Base-by-base conservation (phyloP, 1,284 basidiomycete genomes). In the Cutaneotrichosporon mucoides region DNA sequence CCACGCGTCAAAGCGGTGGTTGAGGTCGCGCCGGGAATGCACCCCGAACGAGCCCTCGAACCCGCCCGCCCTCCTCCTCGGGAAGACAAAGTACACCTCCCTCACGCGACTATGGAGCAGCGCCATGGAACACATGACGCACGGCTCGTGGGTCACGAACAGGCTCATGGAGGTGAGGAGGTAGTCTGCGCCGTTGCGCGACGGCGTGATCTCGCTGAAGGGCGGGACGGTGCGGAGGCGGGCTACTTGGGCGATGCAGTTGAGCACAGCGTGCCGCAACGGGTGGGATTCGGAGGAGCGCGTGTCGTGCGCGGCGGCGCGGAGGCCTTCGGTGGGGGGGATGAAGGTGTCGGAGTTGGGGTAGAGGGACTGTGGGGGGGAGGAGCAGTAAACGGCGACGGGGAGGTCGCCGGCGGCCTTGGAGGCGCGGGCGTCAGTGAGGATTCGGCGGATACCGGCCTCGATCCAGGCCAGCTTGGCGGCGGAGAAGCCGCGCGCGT, bases 91-190 rank as follows among this genome's bases (percentile, higher is more conserved):
- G 62, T 90, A 79, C 5, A 95, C 83, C 65, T 92, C 88, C 66
- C 88, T 86, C 55, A 95, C 90, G 16, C 94, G 84, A 2, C 89
- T 92, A 77, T 97, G 94, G 7, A 94, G 78, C 15, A 97, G 79
- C 2, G 92, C 90, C 94, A 97, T 97, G 65, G 86, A 85, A 73
- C 94, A 97, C 89, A 96, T 92, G 59, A 96, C 83, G 69, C 94
- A 97, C 3, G 94, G 93, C 69, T 97, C 93, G 75, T 97, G 93
- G 2, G 90, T 90, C 53, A 86, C 84, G 79, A 96, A 96, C 24
- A 96, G 80, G 2, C 86, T 85, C 34, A 87, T 82, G 0, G 85
- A 85, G 0, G 91, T 96, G 42, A 96, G 82, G 37, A 96, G 86
- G 76, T 96, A 97, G 71, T 88, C 86, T 4, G 84, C 80, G 11